These are phyloP conservation scores for Ballota nigra DNA, from an alignment of 257 asterid genomes.

Conservation along the genomic window DNA sequence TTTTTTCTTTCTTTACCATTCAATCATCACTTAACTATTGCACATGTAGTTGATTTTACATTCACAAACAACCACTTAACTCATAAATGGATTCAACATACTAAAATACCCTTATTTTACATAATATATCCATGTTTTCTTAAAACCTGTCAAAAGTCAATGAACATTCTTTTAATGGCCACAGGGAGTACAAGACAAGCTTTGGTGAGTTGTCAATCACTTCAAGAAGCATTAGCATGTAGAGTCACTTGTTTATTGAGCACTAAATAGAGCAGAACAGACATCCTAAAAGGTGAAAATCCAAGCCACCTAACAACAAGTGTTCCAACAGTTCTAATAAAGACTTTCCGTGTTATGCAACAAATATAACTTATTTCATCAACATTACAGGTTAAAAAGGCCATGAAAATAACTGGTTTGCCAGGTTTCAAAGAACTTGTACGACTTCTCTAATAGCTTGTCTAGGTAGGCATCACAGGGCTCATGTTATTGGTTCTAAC, in stretches of 20 bases:
- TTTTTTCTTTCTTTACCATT: no score
- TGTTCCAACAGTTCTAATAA: neutral
- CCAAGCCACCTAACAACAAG: neutral
- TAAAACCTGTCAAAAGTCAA: no score
- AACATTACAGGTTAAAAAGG: neutral
- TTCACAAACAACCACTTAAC: no score
- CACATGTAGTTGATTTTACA: no score
- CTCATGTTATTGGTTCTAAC: neutral
- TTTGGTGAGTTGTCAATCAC: constrained; percentile 30
- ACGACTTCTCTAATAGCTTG: neutral
- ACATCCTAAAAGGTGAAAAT: constrained; percentile 17
- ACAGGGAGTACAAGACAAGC: constrained; percentile 20
- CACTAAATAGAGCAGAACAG: constrained; percentile 28
- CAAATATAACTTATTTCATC: constrained; percentile 8
- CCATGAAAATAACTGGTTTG: neutral
- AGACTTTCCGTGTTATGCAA: constrained; percentile 16
- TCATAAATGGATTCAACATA: no score
- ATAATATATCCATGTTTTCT: no score
- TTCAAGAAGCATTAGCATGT: constrained; percentile 23
- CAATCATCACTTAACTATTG: no score
- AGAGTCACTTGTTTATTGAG: constrained; percentile 16
- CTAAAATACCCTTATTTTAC: no score
- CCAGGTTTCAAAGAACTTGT: neutral
- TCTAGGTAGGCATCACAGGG: neutral
- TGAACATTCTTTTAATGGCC: no score